Percentiles rank a stretch among this genome's conserved stretches.
Conservation (phyloP, 805 yeast genomes). For the Suhomyces prunicola region DNA sequence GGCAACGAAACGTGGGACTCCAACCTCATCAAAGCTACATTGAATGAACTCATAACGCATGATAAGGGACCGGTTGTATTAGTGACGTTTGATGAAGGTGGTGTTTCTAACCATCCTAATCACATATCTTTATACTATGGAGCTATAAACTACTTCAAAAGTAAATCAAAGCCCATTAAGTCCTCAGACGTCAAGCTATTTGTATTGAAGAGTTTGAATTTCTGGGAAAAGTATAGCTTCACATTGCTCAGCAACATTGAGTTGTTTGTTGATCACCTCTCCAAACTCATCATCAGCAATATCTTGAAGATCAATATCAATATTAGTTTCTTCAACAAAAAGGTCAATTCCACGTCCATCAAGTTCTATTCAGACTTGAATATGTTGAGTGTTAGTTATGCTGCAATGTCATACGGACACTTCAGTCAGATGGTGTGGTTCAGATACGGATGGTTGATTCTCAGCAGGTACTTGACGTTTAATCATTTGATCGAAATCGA, state of each 20-base stretch:
- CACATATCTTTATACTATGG: constrained; percentile 66
- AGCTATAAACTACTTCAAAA: constrained; percentile 30
- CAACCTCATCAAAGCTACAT: constrained; percentile 34
- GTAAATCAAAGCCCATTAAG: constrained; percentile 1
- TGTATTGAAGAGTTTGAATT: constrained; percentile 34
- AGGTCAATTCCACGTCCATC: constrained; percentile 23
- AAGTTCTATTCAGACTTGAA: constrained; percentile 39
- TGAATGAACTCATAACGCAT: constrained; percentile 26
- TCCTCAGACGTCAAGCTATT: constrained; percentile 17
- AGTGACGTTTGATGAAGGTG: constrained; percentile 76
- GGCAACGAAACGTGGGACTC: constrained; percentile 62
- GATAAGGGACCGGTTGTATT: constrained; percentile 34
- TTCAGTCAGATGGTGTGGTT: constrained; percentile 93
- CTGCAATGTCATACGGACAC: constrained; percentile 82
- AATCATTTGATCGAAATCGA: constrained; percentile 54
- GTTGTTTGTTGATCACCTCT: constrained; percentile 37
- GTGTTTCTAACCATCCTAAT: constrained; percentile 87
- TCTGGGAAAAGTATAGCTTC: constrained; percentile 49
- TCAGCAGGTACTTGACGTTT: constrained; percentile 72
- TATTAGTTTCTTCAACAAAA: constrained; percentile 33
- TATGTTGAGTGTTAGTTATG: constrained; percentile 43
- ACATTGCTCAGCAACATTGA: constrained; percentile 42
- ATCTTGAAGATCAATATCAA: constrained; percentile 34
- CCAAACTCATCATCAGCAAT: constrained; percentile 28
- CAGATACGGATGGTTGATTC: constrained; percentile 79